phyloP scores from a whole-genome alignment of 345 rosid species.

The Murraya paniculata region DNA sequence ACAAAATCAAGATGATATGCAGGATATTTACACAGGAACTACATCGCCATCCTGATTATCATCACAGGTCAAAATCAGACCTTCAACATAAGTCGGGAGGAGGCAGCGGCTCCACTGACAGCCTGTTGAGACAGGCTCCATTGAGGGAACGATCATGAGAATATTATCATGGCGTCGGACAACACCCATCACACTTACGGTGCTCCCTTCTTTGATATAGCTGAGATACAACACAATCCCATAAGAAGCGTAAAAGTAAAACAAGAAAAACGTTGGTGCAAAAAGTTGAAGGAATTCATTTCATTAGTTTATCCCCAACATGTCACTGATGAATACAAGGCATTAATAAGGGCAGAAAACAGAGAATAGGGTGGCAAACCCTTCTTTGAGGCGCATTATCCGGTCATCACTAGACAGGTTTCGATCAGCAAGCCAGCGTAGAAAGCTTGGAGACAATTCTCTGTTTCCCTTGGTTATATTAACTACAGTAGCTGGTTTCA shows the following conservation, averaged over 20 bases:
- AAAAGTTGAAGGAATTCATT: neutral
- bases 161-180: constrained; percentile 81
- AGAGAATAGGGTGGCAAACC: constrained; percentile 40
- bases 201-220: constrained; percentile 90
- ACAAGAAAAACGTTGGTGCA: neutral
- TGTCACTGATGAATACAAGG: neutral
- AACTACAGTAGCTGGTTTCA: constrained; percentile 60
- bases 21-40: constrained; percentile 59
- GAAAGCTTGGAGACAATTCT: constrained; percentile 71
- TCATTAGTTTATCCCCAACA: neutral
- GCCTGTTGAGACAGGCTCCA: constrained; percentile 64
- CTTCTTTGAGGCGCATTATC: constrained; percentile 89
- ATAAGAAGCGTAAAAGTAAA: constrained; percentile 9
- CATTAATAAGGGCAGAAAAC: neutral
- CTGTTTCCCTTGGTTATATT: constrained; percentile 56
- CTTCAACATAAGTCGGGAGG: constrained; percentile 71
- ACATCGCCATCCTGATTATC: constrained; percentile 70
- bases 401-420: constrained; percentile 62
- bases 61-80: constrained; percentile 72
- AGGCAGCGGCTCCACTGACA: constrained; percentile 79
- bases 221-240: constrained; percentile 34
- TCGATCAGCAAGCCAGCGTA: constrained; percentile 76
- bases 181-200: constrained; percentile 92
- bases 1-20: constrained; percentile 10
- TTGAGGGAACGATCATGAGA: constrained; percentile 79